Conservation (phyloP, 2,329 filamentous ascomycete species). For the Trichoderma gracile region DNA sequence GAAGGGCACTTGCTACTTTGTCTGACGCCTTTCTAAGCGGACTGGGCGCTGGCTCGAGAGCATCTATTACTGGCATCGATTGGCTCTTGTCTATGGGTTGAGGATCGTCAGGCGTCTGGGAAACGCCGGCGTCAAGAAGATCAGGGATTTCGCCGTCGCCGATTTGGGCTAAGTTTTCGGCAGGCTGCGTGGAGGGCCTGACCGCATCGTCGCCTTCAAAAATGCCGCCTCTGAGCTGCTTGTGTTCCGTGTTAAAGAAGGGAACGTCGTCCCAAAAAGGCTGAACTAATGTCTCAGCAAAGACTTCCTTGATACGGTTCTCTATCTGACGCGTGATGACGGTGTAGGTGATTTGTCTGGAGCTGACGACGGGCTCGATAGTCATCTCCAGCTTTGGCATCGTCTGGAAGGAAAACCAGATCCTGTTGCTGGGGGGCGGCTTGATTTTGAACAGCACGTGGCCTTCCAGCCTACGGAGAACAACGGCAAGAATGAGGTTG, state of each 20-base stretch:
- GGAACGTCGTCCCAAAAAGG: conserved; percentile 97
- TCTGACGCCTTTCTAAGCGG: conserved; percentile 54
- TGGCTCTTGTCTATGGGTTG: conserved; percentile 58
- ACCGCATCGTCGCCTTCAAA: conserved; percentile 53
- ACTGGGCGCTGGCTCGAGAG: conserved; percentile 39
- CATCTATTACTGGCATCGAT: conserved; percentile 49
- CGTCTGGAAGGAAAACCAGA: conserved; percentile 96
- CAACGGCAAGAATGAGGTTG: conserved; percentile 81
- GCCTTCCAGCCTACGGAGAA: conserved; percentile 81
- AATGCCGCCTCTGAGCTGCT: conserved; percentile 82
- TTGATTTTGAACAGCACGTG: conserved; percentile 86
- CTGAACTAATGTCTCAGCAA: conserved; percentile 85
- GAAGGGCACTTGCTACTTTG: conserved; percentile 39
- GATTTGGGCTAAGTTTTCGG: conserved; percentile 29
- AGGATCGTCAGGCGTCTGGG: conserved; percentile 43
- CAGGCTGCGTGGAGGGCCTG: not conserved
- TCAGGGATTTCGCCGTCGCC: conserved; percentile 53
- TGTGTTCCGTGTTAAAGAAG: conserved; percentile 78
- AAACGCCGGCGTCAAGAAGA: conserved; percentile 46
- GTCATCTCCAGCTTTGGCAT: conserved; percentile 91
- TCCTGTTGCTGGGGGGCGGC: conserved; percentile 87
- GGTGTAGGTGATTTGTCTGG: conserved; percentile 91
- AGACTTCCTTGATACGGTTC: conserved; percentile 88
- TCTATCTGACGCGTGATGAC: conserved; percentile 92
- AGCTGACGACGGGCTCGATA: conserved; percentile 95